A percentile compares a stretch with the other conserved stretches of the same genome.
Evolutionary conservation across 1,284 basidiomycete genomes (phyloP).

Genomic region (Taiwanofungus camphoratus): DNA sequence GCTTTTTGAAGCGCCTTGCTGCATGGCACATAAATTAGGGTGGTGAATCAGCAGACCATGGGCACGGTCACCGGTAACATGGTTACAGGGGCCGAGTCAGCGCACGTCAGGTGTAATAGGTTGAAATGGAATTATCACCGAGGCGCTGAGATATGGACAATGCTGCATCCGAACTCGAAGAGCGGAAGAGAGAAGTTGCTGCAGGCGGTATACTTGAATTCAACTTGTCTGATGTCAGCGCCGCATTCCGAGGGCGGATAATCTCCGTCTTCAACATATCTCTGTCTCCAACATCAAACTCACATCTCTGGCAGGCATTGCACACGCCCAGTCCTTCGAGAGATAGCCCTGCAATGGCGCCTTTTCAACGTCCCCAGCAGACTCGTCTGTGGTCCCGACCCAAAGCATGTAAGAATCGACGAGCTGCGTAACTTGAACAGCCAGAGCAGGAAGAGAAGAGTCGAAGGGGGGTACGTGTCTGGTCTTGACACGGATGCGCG

Average conservation of each 20-base stretch:
- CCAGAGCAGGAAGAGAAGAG: constrained; percentile 50
- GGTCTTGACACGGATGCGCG: constrained; percentile 31
- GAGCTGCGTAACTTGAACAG: constrained; percentile 64
- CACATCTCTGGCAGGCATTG: constrained; percentile 61
- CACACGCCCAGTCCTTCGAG: constrained; percentile 78
- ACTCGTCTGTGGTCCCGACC: constrained; percentile 58
- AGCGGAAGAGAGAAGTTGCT: constrained; percentile 64
- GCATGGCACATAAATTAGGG: constrained; percentile 11
- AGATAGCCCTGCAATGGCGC: constrained; percentile 50
- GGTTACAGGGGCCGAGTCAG: constrained; percentile 14
- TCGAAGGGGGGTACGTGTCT: constrained; percentile 42
- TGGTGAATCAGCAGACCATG: constrained; percentile 4
- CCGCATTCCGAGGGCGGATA: constrained; percentile 2
- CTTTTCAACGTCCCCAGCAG: constrained; percentile 41
- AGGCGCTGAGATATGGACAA: constrained; percentile 73
- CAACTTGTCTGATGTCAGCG: constrained; percentile 12
- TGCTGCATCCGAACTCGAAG: constrained; percentile 58
- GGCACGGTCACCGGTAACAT: constrained; percentile 2
- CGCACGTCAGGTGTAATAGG: constrained; percentile 9
- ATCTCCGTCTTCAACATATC: constrained; percentile 1
- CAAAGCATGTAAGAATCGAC: constrained; percentile 79
- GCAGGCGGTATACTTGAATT: constrained; percentile 39
- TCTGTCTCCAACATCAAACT: constrained; percentile 14
- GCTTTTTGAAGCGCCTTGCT: constrained; percentile 60
- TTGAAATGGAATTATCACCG: constrained; percentile 42